Evolutionary conservation across 768 basidiomycete species (phyloP).

Genomic region (Tulasnella sp.): DNA sequence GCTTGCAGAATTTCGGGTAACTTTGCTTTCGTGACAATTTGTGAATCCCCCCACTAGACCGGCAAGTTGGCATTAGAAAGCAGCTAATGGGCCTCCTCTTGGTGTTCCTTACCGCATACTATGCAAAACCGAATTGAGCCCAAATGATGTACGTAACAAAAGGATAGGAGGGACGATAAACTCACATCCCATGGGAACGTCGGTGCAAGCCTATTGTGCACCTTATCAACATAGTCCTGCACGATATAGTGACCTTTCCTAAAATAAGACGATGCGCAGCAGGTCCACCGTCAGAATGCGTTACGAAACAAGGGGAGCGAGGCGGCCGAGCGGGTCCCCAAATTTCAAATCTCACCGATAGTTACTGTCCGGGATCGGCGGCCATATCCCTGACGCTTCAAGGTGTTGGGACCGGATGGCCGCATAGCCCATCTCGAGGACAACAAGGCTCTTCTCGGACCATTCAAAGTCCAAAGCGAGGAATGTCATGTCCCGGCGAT

Average conservation of each 20-base stretch:
- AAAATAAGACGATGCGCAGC: slow-evolving; percentile 6
- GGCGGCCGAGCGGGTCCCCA: too few relatives aligned
- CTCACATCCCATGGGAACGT: slow-evolving; percentile 65
- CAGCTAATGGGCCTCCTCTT: too few relatives aligned
- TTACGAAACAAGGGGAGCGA: too few relatives aligned
- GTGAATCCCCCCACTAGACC: slow-evolving; percentile 66
- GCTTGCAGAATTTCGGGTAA: slow-evolving; percentile 62
- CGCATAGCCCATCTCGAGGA: slow-evolving; percentile 71
- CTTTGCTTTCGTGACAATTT: slow-evolving; percentile 51
- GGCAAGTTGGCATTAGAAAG: too few relatives aligned
- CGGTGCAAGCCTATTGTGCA: slow-evolving; percentile 47
- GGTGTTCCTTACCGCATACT: slow-evolving; percentile 20
- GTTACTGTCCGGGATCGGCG: slow-evolving; percentile 59
- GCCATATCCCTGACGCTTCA: slow-evolving; percentile 63
- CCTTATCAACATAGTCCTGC: slow-evolving; percentile 53
- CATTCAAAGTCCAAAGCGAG: slow-evolving; percentile 63
- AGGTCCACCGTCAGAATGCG: slow-evolving; percentile 18
- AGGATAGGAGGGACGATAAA: slow-evolving; percentile 14
- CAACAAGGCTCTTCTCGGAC: slow-evolving; percentile 53
- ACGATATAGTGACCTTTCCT: slow-evolving; percentile 63
- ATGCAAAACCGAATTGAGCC: slow-evolving; percentile 8
- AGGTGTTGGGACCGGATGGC: slow-evolving; percentile 62
- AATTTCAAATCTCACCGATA: slow-evolving; percentile 67
- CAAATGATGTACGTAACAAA: background rate
- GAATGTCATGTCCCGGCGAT: slow-evolving; percentile 56